Conservation (phyloP, 2,329 filamentous ascomycete genomes). For the Colletotrichum filicis region DNA sequence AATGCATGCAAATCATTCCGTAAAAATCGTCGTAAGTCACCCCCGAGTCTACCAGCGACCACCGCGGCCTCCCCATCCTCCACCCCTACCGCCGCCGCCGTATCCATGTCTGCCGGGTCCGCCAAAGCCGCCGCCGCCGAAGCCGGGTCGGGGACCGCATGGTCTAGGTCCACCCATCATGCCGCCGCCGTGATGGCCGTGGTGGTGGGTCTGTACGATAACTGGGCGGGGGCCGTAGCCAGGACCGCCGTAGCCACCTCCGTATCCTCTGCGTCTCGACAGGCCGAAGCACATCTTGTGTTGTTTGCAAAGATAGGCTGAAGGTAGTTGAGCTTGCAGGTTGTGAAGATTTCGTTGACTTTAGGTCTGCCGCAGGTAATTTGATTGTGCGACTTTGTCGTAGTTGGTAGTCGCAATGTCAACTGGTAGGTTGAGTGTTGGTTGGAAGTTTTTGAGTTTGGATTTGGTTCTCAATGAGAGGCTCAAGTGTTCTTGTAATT, state of each 20-base stretch:
- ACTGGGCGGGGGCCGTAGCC: slow-evolving; percentile 20
- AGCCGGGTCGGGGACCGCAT: slow-evolving; percentile 12
- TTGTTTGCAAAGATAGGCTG: background rate
- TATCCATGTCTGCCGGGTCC: slow-evolving; percentile 1
- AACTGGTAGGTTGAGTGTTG: background rate
- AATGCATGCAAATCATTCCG: background rate
- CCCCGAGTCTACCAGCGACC: background rate
- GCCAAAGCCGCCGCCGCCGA: slow-evolving; percentile 7
- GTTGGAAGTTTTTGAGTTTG: background rate
- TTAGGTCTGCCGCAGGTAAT: background rate
- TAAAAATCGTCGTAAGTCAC: background rate
- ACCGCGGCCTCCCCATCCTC: slow-evolving; percentile 4
- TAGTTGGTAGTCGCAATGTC: no score
- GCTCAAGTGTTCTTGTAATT: background rate
- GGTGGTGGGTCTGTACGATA: slow-evolving; percentile 21
- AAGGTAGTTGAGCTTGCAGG: background rate
- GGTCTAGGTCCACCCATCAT: background rate
- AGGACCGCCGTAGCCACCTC: slow-evolving; percentile 9
- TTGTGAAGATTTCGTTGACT: background rate
- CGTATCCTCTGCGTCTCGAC: slow-evolving; percentile 17
- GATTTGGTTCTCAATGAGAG: background rate
- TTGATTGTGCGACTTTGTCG: background rate
- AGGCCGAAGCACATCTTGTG: slow-evolving; percentile 26
- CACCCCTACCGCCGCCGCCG: slow-evolving; percentile 1
- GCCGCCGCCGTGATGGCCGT: slow-evolving; percentile 25